phyloP scores from a whole-genome alignment of 2,329 filamentous ascomycete species.

The Hypoxylon sp. region DNA sequence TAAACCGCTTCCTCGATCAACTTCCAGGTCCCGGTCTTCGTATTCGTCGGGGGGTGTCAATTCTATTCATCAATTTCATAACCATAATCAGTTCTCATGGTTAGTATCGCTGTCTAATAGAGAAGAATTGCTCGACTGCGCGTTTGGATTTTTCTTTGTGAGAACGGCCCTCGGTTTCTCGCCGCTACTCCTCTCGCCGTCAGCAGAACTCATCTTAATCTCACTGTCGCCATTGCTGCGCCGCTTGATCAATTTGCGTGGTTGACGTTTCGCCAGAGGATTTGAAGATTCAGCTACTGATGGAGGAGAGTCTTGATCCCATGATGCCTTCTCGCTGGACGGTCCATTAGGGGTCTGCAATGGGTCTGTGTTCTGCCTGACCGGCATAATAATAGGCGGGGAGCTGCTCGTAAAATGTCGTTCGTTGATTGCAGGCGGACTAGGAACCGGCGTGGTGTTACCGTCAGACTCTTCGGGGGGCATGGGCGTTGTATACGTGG shows the following conservation, averaged over 20 bases:
- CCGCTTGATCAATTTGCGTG: conserved; percentile 61
- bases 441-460: conserved; percentile 44
- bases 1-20: conserved; percentile 1
- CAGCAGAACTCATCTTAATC: conserved; percentile 34
- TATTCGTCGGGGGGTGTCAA: conserved; percentile 3
- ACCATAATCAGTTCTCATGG: conserved; percentile 9
- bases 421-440: conserved; percentile 37
- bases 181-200: conserved; percentile 19
- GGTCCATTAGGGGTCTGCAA: conserved; percentile 50
- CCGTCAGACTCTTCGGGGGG: conserved; percentile 28
- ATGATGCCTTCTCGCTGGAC: conserved; percentile 55
- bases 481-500: conserved; percentile 11
- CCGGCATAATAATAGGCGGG: conserved; percentile 46
- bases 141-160: conserved; percentile 57
- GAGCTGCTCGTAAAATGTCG: conserved; percentile 42
- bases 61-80: neutral
- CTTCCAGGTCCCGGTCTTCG: neutral
- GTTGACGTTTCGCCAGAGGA: conserved; percentile 50
- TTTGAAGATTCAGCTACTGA: conserved; percentile 31
- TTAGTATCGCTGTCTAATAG: conserved; percentile 35
- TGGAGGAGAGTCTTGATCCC: conserved; percentile 49
- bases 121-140: conserved; percentile 50
- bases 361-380: conserved; percentile 47
- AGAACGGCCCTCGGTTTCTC: conserved; percentile 57
- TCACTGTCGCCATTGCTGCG: conserved; percentile 59